Percentiles rank a stretch among this genome's conserved stretches.
phyloP scores from a whole-genome alignment of 2,329 filamentous ascomycete species.

The Parascedosporium putredinis region DNA sequence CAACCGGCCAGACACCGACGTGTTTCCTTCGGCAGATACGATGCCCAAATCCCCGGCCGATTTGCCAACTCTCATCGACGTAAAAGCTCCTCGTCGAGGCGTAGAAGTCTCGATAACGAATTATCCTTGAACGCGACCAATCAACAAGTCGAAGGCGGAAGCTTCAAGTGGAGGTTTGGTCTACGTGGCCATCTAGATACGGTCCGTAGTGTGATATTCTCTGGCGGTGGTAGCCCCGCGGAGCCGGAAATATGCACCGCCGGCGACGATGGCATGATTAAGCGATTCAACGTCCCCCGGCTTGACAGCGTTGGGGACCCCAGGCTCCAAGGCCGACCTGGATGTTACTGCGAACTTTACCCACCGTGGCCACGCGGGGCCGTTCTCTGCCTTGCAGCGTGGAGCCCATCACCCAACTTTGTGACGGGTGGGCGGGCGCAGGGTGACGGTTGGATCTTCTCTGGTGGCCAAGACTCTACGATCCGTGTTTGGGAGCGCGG shows the following conservation, averaged over 20 bases:
- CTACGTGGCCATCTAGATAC: constrained; percentile 88
- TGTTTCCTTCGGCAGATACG: constrained; percentile 74
- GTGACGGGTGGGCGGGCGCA: constrained; percentile 77
- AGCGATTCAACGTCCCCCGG: constrained; percentile 90
- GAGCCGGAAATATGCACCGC: constrained; percentile 96
- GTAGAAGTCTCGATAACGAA: constrained; percentile 60
- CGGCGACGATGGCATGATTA: constrained; percentile 90
- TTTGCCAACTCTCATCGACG: constrained; percentile 60
- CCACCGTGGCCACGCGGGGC: constrained; percentile 89
- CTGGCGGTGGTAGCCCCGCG: constrained; percentile 84
- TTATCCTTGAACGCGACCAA: constrained; percentile 36
- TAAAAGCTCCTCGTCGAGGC: constrained; percentile 61
- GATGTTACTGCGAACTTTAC: constrained; percentile 93
- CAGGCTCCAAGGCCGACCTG: constrained; percentile 55
- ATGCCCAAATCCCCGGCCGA: constrained; percentile 71
- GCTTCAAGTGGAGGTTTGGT: constrained; percentile 88
- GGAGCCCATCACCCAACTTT: constrained; percentile 79
- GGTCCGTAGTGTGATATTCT: constrained; percentile 91
- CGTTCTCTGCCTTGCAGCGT: constrained; percentile 78
- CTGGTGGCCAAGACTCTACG: constrained; percentile 86
- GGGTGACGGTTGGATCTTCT: constrained; percentile 97
- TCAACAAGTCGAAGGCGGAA: constrained; percentile 58
- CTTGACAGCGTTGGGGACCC: constrained; percentile 46
- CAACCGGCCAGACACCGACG: constrained; percentile 75
- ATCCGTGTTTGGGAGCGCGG: constrained; percentile 94